A percentile compares a stretch with the other conserved stretches of the same genome.
These are phyloP conservation scores for Prunus mume DNA, from an alignment of 306 rosid species.

Conservation along the genomic window DNA sequence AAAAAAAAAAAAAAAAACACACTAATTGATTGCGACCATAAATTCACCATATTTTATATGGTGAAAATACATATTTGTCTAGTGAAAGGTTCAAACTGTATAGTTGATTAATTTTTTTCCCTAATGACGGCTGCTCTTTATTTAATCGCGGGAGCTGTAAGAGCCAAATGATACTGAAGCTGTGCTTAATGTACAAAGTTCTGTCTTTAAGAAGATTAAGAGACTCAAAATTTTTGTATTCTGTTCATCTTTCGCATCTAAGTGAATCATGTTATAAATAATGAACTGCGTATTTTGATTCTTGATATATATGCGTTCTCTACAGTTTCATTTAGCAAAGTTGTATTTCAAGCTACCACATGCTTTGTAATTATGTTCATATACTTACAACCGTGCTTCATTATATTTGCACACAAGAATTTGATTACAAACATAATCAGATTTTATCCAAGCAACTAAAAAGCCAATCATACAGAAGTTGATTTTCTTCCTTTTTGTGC, in stretches of 20 bases:
- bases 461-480: neutral
- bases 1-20: too few relatives aligned
- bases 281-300: neutral
- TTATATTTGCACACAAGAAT: neutral
- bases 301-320: neutral
- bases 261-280: neutral
- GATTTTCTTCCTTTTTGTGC: slow-evolving; percentile 9
- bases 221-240: neutral
- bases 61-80: too few relatives aligned
- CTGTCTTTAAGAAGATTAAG: neutral
- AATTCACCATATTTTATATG: too few relatives aligned
- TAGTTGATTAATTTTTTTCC: too few relatives aligned
- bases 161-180: neutral
- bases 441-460: neutral
- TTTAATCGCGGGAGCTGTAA: neutral
- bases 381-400: neutral
- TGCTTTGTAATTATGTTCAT: neutral
- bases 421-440: neutral
- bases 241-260: neutral
- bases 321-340: neutral
- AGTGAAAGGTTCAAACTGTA: too few relatives aligned
- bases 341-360: slow-evolving; percentile 3
- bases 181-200: neutral
- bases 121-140: neutral
- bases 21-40: too few relatives aligned